phyloP scores from a whole-genome alignment of 441 rosid genomes.

The Gossypium gossypioides region DNA sequence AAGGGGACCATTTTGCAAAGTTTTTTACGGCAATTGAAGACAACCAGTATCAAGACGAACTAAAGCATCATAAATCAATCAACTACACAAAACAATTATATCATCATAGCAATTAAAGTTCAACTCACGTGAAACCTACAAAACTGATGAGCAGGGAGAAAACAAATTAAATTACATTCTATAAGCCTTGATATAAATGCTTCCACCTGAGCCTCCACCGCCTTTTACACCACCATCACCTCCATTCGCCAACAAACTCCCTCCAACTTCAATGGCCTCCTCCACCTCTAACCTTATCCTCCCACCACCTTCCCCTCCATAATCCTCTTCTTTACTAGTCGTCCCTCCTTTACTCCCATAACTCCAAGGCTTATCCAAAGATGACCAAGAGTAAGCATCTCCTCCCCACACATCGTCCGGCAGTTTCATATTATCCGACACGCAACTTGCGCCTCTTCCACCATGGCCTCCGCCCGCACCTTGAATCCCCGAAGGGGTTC shows the following conservation, averaged over 20 bases:
- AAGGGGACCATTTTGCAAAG: background rate
- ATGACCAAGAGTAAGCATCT: slow-evolving; percentile 66
- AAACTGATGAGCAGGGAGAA: slow-evolving; percentile 4
- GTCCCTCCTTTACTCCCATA: slow-evolving; percentile 72
- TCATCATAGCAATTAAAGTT: slow-evolving; percentile 1
- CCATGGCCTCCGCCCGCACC: slow-evolving; percentile 74
- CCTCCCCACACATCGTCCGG: slow-evolving; percentile 79
- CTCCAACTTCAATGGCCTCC: slow-evolving; percentile 33
- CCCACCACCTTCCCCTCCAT: slow-evolving; percentile 72
- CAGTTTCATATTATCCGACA: slow-evolving; percentile 40
- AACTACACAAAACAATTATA: slow-evolving; percentile 4
- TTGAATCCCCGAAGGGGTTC: slow-evolving; percentile 48
- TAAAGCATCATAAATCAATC: background rate
- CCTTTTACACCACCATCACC: slow-evolving; percentile 52
- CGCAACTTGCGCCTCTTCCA: slow-evolving; percentile 66
- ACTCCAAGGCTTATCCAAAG: slow-evolving; percentile 54
- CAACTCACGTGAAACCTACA: slow-evolving; percentile 3
- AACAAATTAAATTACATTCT: slow-evolving; percentile 38
- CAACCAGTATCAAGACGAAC: background rate
- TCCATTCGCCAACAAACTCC: slow-evolving; percentile 51
- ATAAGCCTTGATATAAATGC: slow-evolving; percentile 44
- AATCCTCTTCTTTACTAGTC: slow-evolving; percentile 46
- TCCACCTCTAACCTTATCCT: slow-evolving; percentile 37
- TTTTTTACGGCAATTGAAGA: background rate
- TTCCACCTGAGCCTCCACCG: slow-evolving; percentile 78